A percentile compares a stretch with the other conserved stretches of the same genome.
These are phyloP conservation scores for Mimosa bimucronata DNA, from an alignment of 306 rosid genomes.

Conservation along the genomic window DNA sequence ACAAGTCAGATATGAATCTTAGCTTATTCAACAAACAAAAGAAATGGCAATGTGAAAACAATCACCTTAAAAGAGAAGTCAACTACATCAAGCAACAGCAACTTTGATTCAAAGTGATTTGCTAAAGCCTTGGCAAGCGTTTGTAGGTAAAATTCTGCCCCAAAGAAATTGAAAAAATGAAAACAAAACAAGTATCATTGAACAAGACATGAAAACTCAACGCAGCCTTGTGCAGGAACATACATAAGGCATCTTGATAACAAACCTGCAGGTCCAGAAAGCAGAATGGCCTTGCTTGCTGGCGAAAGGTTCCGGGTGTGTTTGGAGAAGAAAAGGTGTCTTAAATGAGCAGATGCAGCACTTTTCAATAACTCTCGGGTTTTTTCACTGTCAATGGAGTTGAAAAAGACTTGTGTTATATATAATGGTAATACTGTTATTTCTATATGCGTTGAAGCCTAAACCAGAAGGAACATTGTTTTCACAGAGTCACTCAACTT, in stretches of 20 bases:
- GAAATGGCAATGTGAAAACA: background rate
- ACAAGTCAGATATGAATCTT: background rate
- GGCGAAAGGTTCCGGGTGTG: constrained; percentile 91
- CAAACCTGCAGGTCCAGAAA: constrained; percentile 86
- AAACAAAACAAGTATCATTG: constrained; percentile 28
- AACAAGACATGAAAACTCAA: constrained; percentile 15
- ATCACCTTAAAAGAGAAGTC: background rate
- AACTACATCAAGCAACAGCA: background rate
- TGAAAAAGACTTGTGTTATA: constrained; percentile 15
- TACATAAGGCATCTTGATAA: constrained; percentile 1
- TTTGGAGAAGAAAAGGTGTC: constrained; percentile 59
- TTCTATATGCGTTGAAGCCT: background rate
- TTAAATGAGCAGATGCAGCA: constrained; percentile 81
- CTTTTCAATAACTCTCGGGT: constrained; percentile 71
- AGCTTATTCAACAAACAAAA: background rate
- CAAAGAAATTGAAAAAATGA: no score
- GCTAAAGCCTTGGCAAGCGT: background rate
- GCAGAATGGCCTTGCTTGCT: constrained; percentile 87
- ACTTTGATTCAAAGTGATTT: background rate
- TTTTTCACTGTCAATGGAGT: constrained; percentile 56
- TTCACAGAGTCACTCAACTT: background rate
- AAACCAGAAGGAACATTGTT: background rate
- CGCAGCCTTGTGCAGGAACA: background rate
- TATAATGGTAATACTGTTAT: background rate
- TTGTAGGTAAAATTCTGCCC: background rate